These are phyloP conservation scores for Sugiyamaella japonica DNA, from an alignment of 1,139 yeast genomes.

Conservation along the genomic window DNA sequence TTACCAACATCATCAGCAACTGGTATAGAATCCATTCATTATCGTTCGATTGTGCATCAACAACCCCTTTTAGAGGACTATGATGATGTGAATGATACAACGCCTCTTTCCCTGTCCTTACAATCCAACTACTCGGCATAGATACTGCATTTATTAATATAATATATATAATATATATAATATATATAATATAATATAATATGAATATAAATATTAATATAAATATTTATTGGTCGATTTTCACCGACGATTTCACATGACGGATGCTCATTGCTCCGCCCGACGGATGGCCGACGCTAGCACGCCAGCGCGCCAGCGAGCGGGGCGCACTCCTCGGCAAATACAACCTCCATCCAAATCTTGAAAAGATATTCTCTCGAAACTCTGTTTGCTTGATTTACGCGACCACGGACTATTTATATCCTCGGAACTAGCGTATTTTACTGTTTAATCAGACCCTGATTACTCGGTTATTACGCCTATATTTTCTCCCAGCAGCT, in stretches of 20 bases:
- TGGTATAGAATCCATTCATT: slow-evolving; percentile 9
- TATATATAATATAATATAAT: neutral
- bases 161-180: neutral
- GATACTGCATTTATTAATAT: neutral
- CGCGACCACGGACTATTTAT: too few relatives aligned
- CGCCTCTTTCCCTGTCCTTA: slow-evolving; percentile 26
- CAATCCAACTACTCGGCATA: slow-evolving; percentile 23
- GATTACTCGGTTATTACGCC: neutral
- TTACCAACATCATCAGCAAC: slow-evolving; percentile 1
- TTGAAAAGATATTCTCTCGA: neutral
- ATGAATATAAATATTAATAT: too few relatives aligned
- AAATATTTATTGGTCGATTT: too few relatives aligned
- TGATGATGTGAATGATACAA: slow-evolving; percentile 19
- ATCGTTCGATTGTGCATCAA: slow-evolving; percentile 6
- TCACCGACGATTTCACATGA: neutral
- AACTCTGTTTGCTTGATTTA: neutral
- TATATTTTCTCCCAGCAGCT: neutral
- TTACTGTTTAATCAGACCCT: neutral
- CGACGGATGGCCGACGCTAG: neutral
- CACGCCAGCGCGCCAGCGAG: neutral
- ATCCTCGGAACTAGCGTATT: too few relatives aligned
- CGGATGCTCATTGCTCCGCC: neutral
- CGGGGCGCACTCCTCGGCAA: neutral
- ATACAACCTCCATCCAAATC: neutral
- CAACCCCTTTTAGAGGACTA: slow-evolving; percentile 8